Base-by-base conservation (phyloP, 345 rosid genomes). In the Fremontodendron californicum region DNA sequence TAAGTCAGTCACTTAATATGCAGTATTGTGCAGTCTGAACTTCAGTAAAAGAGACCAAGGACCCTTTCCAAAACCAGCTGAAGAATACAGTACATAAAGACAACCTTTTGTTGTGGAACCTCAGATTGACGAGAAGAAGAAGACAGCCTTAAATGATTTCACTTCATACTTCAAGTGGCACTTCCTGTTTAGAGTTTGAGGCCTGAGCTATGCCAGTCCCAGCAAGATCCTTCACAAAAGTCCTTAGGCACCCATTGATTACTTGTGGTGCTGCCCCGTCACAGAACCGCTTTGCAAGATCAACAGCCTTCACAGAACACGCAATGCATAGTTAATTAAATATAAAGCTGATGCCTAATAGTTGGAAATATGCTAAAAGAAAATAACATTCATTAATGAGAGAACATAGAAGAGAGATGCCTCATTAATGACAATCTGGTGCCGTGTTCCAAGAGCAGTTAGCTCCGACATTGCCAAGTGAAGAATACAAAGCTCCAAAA, bases 391-490 rank as follows among this genome's bases (percentile, higher is more conserved):
- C 11, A 13, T 27, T 19, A 67, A 46, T 11, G 12, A 3, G 2
- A 29, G 9, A 10, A 19, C 3, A 42, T 7, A 31, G n/a, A n/a
- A n/a, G n/a, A 75, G 16, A 55, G 31, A 12, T 69, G 88, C 99
- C 98, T 96, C 99, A 66, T 96, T 96, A 21, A 93, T 96, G 79
- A 96, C 99, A 64, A 96, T 96, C 61, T 86, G 99, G 84, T 91
- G 98, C 58, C 90, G 86, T 33, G 98, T 95, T 78, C 89, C 97
- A 48, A 95, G 82, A 84, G 90, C 91, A 25, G 90, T 74, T 57
- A 93, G 88, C 86, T 95, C 99, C 11, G 99, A 93, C 98, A 93
- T 96, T 35, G 98, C 97, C 80, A 96, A 74, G 78, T 90, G 99
- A 75, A 96, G 98, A 82, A 96, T 91, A 33, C 94, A 86, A 46